Base-by-base conservation (phyloP, 2,329 filamentous ascomycete species). In the Teratosphaeriaceae sp. region DNA sequence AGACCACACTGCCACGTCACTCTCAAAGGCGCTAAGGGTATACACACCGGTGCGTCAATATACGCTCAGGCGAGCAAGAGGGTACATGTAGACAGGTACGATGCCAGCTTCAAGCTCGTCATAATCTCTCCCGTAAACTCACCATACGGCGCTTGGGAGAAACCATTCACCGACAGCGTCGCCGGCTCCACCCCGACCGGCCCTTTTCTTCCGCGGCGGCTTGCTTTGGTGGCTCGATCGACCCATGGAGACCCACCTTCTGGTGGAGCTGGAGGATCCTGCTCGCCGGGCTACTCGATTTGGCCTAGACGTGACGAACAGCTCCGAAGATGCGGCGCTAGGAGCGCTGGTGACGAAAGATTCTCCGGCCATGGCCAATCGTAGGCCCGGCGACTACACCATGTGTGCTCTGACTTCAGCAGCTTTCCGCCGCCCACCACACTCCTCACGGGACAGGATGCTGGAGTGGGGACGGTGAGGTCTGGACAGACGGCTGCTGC, bases 331-430 rank as follows among this genome's bases (percentile, higher is more conserved):
- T 20, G 22, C 22, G 11, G 15, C 15, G 22, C 24, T 24, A 42
- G 20, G 20, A 9, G 6, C 34, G 40, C 33, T 38, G 18, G 34
- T 22, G 24, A 18, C 33, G 19, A 18, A 12, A 38, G 34, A 21
- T 37, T 31, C 24, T 43, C 41, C 41, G 41, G 19, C 9, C 34
- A 20, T 16, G 23, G 34, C 41, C 41, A 43, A 43, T 43, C 8
- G 30, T 13, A 16, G 18, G 11, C 15, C 18, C 22, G 20, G 7
- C 9, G 21, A 11, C 34, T 15, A 9, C 34, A 37, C 19, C 8
- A 35, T 24, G 31, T 31, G 12, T n/a, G 21, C 13, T 36, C 40
- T 35, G 40, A 42, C 40, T 42, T 42, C 21, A 19, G 30, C n/a
- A 22, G 31, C 21, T 34, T 19, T n/a, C 5, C 31, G 15, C 20